A percentile compares a stretch with the other conserved stretches of the same genome.
These are phyloP conservation scores for Flaveria linearis DNA, from an alignment of 129 eudicot species.

Conservation along the genomic window DNA sequence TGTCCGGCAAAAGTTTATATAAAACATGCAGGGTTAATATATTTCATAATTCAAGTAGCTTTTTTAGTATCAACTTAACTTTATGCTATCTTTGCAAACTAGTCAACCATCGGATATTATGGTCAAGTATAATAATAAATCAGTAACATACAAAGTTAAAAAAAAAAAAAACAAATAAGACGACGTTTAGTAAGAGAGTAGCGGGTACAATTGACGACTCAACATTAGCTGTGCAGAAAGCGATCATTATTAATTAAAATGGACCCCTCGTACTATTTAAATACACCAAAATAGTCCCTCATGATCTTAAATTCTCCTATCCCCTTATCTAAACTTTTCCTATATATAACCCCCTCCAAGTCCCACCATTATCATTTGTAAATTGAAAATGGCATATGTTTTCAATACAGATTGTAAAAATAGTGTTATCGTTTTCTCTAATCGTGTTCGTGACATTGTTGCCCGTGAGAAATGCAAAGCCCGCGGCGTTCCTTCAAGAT, in stretches of 20 bases:
- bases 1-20: too few species aligned
- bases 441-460: conserved; percentile 17
- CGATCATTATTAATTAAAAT: conserved; percentile 15
- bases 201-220: conserved; percentile 50
- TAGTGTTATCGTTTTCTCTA: conserved; percentile 5
- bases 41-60: neutral
- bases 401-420: neutral
- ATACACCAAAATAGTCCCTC: conserved; percentile 26
- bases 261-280: conserved; percentile 16
- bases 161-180: conserved; percentile 19
- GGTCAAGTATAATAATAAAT: neutral
- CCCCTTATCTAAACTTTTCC: neutral
- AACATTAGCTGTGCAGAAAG: conserved; percentile 62
- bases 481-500: conserved; percentile 75
- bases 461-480: conserved; percentile 29
- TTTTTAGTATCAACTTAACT: neutral
- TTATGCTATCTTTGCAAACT: neutral
- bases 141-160: neutral
- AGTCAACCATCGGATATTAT: conserved; percentile 11
- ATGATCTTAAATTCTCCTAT: neutral
- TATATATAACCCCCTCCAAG: conserved; percentile 25
- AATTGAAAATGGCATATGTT: conserved; percentile 25
- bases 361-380: neutral
- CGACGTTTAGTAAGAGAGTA: conserved; percentile 16
- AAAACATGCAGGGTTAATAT: neutral